phyloP scores from a whole-genome alignment of 805 yeast species.

The Teunomyces gatunensis region DNA sequence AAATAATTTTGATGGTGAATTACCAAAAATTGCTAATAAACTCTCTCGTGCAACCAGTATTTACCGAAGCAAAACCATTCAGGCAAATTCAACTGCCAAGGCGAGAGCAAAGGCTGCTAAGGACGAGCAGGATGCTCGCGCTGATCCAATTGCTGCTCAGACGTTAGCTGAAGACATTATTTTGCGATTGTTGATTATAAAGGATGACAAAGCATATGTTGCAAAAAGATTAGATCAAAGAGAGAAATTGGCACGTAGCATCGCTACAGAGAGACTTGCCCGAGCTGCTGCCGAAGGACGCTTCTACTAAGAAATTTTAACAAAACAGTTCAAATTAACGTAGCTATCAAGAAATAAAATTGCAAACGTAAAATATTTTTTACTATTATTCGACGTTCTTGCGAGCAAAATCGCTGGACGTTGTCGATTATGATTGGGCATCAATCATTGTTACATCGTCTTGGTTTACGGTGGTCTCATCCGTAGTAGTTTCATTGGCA shows the following conservation, averaged over 20 bases:
- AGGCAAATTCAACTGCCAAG: conserved; percentile 66
- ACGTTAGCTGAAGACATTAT: conserved; percentile 62
- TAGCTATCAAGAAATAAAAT: conserved; percentile 3
- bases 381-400: conserved; percentile 3
- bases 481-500: conserved; percentile 49
- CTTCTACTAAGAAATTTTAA: conserved; percentile 9
- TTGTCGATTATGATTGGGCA: conserved; percentile 8
- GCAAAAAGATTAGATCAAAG: conserved; percentile 58
- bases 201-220: conserved; percentile 60
- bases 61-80: conserved; percentile 63
- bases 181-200: conserved; percentile 65
- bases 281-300: conserved; percentile 46
- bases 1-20: conserved; percentile 38
- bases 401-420: conserved; percentile 5
- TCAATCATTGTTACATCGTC: conserved; percentile 23
- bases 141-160: conserved; percentile 43
- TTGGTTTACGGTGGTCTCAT: conserved; percentile 34
- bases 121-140: conserved; percentile 20
- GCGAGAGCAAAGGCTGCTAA: conserved; percentile 42
- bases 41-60: conserved; percentile 43
- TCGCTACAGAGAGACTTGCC: conserved; percentile 52
- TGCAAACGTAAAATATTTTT: neutral
- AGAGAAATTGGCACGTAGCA: conserved; percentile 53
- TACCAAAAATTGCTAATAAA: conserved; percentile 6
- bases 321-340: neutral